Evolutionary conservation across 2,329 filamentous ascomycete genomes (phyloP).

Genomic region (Erysiphe neolycopersici): DNA sequence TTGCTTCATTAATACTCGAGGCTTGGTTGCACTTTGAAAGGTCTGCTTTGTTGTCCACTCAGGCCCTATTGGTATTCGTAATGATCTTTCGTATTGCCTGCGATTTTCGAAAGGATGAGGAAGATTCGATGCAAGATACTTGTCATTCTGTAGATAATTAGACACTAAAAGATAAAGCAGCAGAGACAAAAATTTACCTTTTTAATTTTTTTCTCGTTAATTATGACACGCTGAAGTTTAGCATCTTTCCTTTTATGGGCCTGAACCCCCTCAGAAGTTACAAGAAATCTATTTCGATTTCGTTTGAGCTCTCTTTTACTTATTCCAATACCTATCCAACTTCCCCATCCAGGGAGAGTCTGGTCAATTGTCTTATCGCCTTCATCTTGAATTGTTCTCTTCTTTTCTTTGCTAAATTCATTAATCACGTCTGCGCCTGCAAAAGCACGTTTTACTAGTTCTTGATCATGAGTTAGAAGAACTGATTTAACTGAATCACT

Average conservation of each 20-base stretch:
- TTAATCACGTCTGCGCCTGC: constrained; percentile 63
- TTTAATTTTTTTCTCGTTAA: constrained; percentile 72
- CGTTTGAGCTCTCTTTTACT: constrained; percentile 39
- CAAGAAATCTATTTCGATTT: constrained; percentile 33
- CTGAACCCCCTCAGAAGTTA: constrained; percentile 45
- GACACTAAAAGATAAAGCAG: not conserved
- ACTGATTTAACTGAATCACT: constrained; percentile 21
- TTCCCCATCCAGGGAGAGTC: constrained; percentile 83
- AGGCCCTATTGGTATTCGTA: constrained; percentile 66
- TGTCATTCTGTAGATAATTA: constrained; percentile 35
- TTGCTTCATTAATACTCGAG: constrained; percentile 70
- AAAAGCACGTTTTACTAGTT: constrained; percentile 60
- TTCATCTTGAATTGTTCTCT: constrained; percentile 41
- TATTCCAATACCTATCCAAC: constrained; percentile 67
- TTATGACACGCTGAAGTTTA: constrained; percentile 61
- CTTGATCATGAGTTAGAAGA: constrained; percentile 30
- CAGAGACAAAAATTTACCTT: constrained; percentile 32
- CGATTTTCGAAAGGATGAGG: constrained; percentile 75
- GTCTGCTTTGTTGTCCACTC: constrained; percentile 96
- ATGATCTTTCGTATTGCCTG: constrained; percentile 70
- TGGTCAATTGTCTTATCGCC: constrained; percentile 61
- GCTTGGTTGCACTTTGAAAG: constrained; percentile 73
- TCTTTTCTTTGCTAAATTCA: constrained; percentile 63
- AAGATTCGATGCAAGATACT: constrained; percentile 60
- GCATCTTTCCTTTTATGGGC: constrained; percentile 54